phyloP scores from a whole-genome alignment of 176 grass and related monocot genomes.

The Poa pratensis region DNA sequence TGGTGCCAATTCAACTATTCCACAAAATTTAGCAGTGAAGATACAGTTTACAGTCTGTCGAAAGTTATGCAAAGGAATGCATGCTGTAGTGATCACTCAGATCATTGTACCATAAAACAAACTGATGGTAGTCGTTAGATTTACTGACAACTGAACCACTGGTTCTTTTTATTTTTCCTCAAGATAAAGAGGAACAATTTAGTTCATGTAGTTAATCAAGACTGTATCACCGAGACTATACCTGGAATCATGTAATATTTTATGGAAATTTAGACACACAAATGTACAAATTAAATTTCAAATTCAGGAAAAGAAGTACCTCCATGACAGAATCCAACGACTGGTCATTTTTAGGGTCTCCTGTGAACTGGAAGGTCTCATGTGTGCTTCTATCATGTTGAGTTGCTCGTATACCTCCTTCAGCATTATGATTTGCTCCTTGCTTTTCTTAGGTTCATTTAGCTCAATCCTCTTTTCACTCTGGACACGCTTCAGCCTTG shows the following conservation, averaged over 20 bases:
- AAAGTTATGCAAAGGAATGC: not conserved
- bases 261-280: not conserved
- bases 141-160: not conserved
- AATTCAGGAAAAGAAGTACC: constrained; percentile 54
- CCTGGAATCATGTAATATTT: constrained; percentile 12
- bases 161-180: not conserved
- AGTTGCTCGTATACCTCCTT: constrained; percentile 80
- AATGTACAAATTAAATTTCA: not conserved
- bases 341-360: constrained; percentile 52
- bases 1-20: not conserved
- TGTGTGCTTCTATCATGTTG: constrained; percentile 66
- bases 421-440: constrained; percentile 80
- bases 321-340: constrained; percentile 72
- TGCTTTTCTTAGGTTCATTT: constrained; percentile 36
- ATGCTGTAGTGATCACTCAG: not conserved
- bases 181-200: constrained; percentile 1
- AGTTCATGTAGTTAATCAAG: not conserved
- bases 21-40: constrained; percentile 17
- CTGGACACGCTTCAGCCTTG: constrained; percentile 64
- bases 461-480: constrained; percentile 61
- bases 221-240: not conserved
- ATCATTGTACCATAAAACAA: not conserved
- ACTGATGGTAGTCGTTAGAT: not conserved
- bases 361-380: constrained; percentile 46
- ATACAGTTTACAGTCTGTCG: not conserved